These are phyloP conservation scores for Selenicereus undatus DNA, from an alignment of 148 eudicot genomes.

Conservation along the genomic window DNA sequence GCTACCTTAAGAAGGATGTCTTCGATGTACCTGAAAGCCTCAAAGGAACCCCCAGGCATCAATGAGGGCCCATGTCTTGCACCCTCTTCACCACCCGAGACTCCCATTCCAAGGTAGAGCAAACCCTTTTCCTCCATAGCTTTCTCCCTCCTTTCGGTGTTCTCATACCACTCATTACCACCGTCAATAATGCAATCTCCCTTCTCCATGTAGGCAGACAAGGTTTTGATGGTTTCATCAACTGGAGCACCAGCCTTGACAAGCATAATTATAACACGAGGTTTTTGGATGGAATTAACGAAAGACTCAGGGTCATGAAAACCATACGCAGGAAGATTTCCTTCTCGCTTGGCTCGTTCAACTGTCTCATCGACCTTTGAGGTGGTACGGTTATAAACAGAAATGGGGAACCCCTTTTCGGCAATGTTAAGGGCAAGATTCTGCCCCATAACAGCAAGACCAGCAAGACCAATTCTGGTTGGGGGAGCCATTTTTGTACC, in stretches of 20 bases:
- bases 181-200: constrained; percentile 94
- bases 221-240: constrained; percentile 79
- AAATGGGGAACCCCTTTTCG: constrained; percentile 88
- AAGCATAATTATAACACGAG: constrained; percentile 86
- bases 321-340: constrained; percentile 82
- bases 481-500: constrained; percentile 50
- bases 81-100: constrained; percentile 97
- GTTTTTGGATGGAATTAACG: constrained; percentile 75
- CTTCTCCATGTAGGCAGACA: constrained; percentile 70
- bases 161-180: constrained; percentile 95
- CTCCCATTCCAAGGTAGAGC: constrained; percentile 95
- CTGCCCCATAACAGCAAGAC: constrained; percentile 95
- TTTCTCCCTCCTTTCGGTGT: constrained; percentile 90
- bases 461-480: constrained; percentile 93
- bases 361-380: constrained; percentile 90
- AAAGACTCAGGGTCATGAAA: constrained; percentile 85
- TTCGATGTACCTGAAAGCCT: constrained; percentile 80
- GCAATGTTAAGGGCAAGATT: constrained; percentile 95
- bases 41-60: constrained; percentile 91
- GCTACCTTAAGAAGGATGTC: constrained; percentile 90
- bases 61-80: constrained; percentile 82
- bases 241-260: constrained; percentile 95
- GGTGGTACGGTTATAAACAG: constrained; percentile 83
- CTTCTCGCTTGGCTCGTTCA: constrained; percentile 77
- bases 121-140: constrained; percentile 68